phyloP scores from a whole-genome alignment of 208 protist genomes.

The Trypanosoma scelopori region DNA sequence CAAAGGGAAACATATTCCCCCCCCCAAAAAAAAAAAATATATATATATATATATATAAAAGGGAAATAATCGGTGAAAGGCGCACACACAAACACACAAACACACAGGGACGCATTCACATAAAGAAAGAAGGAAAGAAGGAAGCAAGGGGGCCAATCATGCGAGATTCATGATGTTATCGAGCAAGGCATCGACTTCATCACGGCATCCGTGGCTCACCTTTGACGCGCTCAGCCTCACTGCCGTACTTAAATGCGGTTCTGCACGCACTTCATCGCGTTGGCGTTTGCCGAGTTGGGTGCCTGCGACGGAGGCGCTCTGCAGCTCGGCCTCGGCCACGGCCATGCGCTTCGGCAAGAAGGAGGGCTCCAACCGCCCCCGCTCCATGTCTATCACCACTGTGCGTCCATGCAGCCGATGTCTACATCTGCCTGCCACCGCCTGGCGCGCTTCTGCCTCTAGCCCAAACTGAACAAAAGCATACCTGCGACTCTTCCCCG shows the following conservation, averaged over 20 bases:
- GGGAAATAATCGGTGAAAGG: neutral
- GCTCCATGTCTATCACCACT: slow-evolving; percentile 71
- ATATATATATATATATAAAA: slow-evolving; percentile 2
- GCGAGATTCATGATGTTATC: slow-evolving; percentile 63
- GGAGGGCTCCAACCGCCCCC: slow-evolving; percentile 50
- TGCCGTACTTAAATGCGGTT: neutral
- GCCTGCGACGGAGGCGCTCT: neutral
- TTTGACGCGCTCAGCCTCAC: neutral
- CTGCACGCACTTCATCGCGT: neutral
- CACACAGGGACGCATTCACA: too few species aligned
- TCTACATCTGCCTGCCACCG: slow-evolving; percentile 47
- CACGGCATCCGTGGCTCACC: neutral
- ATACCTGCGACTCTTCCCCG: slow-evolving; percentile 68
- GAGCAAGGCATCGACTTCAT: slow-evolving; percentile 62
- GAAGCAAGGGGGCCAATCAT: slow-evolving; percentile 2
- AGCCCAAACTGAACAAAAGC: slow-evolving; percentile 83
- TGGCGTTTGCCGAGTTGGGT: neutral
- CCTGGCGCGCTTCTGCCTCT: slow-evolving; percentile 62
- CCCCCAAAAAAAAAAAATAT: too few species aligned
- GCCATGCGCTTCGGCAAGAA: slow-evolving; percentile 74
- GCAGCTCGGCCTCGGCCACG: slow-evolving; percentile 28
- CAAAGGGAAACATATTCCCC: too few species aligned
- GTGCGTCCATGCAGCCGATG: slow-evolving; percentile 60
- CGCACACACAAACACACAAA: neutral
- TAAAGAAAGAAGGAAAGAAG: too few species aligned